A percentile compares a stretch with the other conserved stretches of the same genome.
Evolutionary conservation across 768 basidiomycete genomes (phyloP).

Genomic region (Rhizopogon vesiculosus): DNA sequence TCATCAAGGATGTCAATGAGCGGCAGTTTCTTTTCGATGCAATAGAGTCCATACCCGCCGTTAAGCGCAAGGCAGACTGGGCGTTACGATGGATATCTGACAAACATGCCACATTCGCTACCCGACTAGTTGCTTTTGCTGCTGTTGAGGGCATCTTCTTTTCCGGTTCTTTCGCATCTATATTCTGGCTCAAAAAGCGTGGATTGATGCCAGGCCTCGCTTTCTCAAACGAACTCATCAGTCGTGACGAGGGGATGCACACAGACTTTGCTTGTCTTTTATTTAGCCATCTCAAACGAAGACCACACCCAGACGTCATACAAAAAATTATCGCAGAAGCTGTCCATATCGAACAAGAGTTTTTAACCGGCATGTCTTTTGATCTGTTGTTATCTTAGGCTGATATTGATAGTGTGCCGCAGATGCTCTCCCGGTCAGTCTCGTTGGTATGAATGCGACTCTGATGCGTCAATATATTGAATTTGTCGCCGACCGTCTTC

Average conservation of each 20-base stretch:
- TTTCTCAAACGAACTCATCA: constrained; percentile 96
- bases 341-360: constrained; percentile 82
- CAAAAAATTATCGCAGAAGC: constrained; percentile 73
- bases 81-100: constrained; percentile 91
- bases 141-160: constrained; percentile 98
- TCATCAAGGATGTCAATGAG: constrained; percentile 76
- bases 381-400: neutral
- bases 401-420: neutral
- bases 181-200: constrained; percentile 97
- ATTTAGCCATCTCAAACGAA: constrained; percentile 74
- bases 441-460: constrained; percentile 88
- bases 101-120: constrained; percentile 73
- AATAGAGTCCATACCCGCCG: constrained; percentile 89
- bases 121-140: constrained; percentile 89
- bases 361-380: constrained; percentile 57
- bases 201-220: constrained; percentile 97
- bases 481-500: constrained; percentile 86
- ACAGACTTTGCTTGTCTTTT: constrained; percentile 94
- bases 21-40: constrained; percentile 87
- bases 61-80: constrained; percentile 94
- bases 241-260: constrained; percentile 93
- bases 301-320: constrained; percentile 79
- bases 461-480: constrained; percentile 91
- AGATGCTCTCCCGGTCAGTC: constrained; percentile 80
- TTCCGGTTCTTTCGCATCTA: constrained; percentile 88